Percentiles rank a stretch among this genome's conserved stretches.
Evolutionary conservation across 129 eudicot genomes (phyloP).

Genomic region (Centella asiatica): DNA sequence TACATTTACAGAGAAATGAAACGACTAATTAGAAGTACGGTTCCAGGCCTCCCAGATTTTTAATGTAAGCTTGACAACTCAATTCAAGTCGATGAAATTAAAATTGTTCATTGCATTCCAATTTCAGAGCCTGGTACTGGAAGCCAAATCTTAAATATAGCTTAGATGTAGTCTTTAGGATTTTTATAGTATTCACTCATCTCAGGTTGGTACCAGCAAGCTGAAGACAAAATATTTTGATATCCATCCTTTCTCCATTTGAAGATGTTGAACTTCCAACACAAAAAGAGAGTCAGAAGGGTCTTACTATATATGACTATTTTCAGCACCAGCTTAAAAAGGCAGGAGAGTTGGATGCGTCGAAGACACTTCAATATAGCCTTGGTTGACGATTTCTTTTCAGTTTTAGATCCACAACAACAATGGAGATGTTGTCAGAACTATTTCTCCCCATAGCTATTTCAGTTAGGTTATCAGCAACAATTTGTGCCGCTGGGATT

Average conservation of each 20-base stretch:
- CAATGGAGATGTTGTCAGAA: conserved; percentile 55
- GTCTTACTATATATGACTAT: conserved; percentile 1
- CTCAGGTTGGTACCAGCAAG: not conserved
- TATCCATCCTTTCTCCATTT: not conserved
- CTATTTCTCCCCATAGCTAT: conserved; percentile 48
- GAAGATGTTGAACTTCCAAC: not conserved
- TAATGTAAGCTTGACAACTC: not conserved
- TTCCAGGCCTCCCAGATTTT: too few relatives aligned
- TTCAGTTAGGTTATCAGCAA: conserved; percentile 49
- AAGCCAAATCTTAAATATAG: not conserved
- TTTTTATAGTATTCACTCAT: not conserved
- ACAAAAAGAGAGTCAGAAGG: not conserved
- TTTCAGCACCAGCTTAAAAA: not conserved
- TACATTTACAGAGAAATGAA: too few relatives aligned
- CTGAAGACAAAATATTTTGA: not conserved
- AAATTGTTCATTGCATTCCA: not conserved
- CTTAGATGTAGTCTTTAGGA: not conserved
- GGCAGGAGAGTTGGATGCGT: not conserved
- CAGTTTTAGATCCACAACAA: conserved; percentile 57
- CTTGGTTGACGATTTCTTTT: conserved; percentile 31
- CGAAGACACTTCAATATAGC: conserved; percentile 3
- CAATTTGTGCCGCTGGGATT: conserved; percentile 32
- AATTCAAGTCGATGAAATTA: not conserved
- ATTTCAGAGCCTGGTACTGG: not conserved
- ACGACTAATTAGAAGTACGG: not conserved